Percentiles rank a stretch among this genome's conserved stretches.
These are phyloP conservation scores for Penicillium fimorum DNA, from an alignment of 495 filamentous ascomycete genomes.

Conservation along the genomic window DNA sequence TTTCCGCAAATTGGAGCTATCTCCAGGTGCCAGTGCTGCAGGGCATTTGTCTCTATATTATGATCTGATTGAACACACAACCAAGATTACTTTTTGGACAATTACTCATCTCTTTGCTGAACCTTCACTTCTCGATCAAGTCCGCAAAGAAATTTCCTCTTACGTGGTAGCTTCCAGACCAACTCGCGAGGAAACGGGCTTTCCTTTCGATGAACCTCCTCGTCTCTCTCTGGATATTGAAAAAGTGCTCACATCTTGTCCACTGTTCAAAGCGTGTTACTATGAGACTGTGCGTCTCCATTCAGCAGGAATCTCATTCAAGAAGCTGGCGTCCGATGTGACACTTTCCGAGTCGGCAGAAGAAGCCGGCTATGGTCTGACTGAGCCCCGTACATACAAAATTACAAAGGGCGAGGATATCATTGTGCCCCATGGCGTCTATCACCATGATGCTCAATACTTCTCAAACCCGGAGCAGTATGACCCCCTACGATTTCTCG, in stretches of 20 bases:
- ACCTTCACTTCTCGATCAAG: slow-evolving; percentile 41
- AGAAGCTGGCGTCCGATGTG: slow-evolving; percentile 43
- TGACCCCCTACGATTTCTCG: slow-evolving; percentile 53
- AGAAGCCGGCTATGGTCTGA: slow-evolving; percentile 29
- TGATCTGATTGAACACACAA: slow-evolving; percentile 52
- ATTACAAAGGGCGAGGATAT: slow-evolving; percentile 50
- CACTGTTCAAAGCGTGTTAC: slow-evolving; percentile 52
- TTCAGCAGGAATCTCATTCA: slow-evolving; percentile 45
- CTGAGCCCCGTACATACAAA: slow-evolving; percentile 39
- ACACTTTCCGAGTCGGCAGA: slow-evolving; percentile 43
- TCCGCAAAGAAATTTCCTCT: slow-evolving; percentile 53
- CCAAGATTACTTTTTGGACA: slow-evolving; percentile 56
- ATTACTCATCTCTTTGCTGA: slow-evolving; percentile 52
- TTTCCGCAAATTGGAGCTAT: slow-evolving; percentile 36
- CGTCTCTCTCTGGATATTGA: slow-evolving; percentile 47
- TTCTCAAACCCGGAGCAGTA: slow-evolving; percentile 52
- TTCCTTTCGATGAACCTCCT: slow-evolving; percentile 52
- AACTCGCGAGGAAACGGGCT: slow-evolving; percentile 46
- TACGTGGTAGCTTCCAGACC: slow-evolving; percentile 46
- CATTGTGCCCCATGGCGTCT: slow-evolving; percentile 48
- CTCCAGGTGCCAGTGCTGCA: slow-evolving; percentile 32
- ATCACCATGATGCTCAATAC: slow-evolving; percentile 47
- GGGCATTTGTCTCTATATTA: slow-evolving; percentile 49
- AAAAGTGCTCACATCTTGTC: slow-evolving; percentile 46
- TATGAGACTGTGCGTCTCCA: slow-evolving; percentile 56